Evolutionary conservation across 768 basidiomycete species (phyloP), one percentile per base, ranked within the genome.

Genomic region (Kwoniella pini): DNA sequence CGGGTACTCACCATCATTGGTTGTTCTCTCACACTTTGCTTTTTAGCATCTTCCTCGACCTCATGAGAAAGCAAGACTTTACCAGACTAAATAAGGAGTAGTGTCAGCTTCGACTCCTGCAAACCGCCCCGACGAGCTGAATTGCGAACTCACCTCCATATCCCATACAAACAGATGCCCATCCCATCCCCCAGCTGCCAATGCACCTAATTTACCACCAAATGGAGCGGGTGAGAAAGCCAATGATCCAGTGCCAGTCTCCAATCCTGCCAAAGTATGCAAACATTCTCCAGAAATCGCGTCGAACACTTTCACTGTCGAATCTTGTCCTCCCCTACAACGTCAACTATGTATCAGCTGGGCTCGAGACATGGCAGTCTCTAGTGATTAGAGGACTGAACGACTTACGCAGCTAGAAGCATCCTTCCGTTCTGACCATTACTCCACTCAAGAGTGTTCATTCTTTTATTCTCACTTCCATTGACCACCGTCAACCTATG

Each of bases 131-230:
- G 36, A 11, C 9, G 9, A 26, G 45, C 24, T 48, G 0, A 9
- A 15, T 11, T 48, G 45, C 26, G 21, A 45, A 70, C 74, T 36
- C 53, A 74, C 74, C 58, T 70, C 72, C 7, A 74, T 54, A 53
- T 76, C 67, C 73, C 73, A 78, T 10, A 78, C 65, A 11, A 69
- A 26, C 27, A 78, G 38, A 33, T 67, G 58, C 5, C 70, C 71
- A 55, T 74, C 60, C 66, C 74, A 74, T 22, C 71, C 69, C 10
- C 73, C 74, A n/a, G 61, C 74, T 24, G 74, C 73, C 31, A 77
- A 60, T n/a, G 63, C 51, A 24, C 69, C 68, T 15, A 69, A 15
- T 9, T 27, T 31, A 5, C 51, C 58, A 1, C 63, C 62, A 19
- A 69, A 51, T 0, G 65, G 65, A 11, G 55, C 54, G 0, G 77